These are phyloP conservation scores for Taxawa tesnikishii DNA, from an alignment of 2,329 filamentous ascomycete genomes.

Conservation along the genomic window DNA sequence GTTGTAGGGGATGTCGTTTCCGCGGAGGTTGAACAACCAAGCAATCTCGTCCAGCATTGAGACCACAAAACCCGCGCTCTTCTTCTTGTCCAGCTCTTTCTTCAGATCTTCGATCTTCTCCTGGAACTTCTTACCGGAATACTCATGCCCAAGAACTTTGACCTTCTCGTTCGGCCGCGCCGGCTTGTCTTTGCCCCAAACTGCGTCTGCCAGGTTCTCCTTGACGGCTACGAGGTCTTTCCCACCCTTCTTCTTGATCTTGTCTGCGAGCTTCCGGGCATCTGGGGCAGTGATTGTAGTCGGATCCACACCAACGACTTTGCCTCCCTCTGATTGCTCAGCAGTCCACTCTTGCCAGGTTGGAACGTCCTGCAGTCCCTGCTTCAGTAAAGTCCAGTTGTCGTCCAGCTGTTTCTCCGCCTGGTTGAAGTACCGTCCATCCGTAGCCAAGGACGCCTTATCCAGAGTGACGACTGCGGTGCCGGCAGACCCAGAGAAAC, in stretches of 20 bases:
- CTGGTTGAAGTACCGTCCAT: slow-evolving; percentile 97
- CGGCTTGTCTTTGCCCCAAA: slow-evolving; percentile 73
- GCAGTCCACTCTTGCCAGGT: slow-evolving; percentile 96
- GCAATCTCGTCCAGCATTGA: slow-evolving; percentile 95
- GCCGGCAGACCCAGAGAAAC: slow-evolving; percentile 90
- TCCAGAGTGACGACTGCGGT: slow-evolving; percentile 79
- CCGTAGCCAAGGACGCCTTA: slow-evolving; percentile 82
- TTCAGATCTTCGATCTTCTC: slow-evolving; percentile 76
- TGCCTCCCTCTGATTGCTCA: slow-evolving; percentile 74
- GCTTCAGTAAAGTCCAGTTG: slow-evolving; percentile 88
- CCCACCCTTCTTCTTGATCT: slow-evolving; percentile 77
- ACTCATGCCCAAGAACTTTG: slow-evolving; percentile 57
- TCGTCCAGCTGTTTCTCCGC: slow-evolving; percentile 77
- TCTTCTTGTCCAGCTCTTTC: slow-evolving; percentile 87
- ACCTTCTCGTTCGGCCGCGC: slow-evolving; percentile 63
- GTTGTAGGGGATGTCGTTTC: slow-evolving; percentile 93
- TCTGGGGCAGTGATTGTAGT: slow-evolving; percentile 66
- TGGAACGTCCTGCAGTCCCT: slow-evolving; percentile 83
- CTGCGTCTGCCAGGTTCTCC: slow-evolving; percentile 76
- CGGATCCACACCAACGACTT: slow-evolving; percentile 82
- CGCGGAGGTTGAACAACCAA: slow-evolving; percentile 96
- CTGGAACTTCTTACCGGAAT: slow-evolving; percentile 69
- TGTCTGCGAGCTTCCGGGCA: slow-evolving; percentile 66
- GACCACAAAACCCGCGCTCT: slow-evolving; percentile 73
- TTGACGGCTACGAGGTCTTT: slow-evolving; percentile 61